Evolutionary conservation across 352 stramenopile genomes (phyloP), one percentile per base, ranked within the genome.

Genomic region (Phytophthora cryptogea): DNA sequence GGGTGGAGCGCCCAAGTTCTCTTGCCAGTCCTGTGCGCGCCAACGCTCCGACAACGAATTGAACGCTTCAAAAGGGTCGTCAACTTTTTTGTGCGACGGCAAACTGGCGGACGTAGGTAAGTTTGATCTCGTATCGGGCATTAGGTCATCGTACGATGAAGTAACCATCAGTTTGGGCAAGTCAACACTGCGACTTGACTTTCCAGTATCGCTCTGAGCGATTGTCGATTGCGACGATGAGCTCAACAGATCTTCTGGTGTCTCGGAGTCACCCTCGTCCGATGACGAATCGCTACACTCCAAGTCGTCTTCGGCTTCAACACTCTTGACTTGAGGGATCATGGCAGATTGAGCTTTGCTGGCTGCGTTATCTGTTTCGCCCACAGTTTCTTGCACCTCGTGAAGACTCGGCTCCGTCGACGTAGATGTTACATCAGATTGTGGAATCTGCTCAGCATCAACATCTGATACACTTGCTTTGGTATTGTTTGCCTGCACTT

Each of bases 31-130:
- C 33, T 71, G 32, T 1, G 54, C 37, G 37, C 61, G 66, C 66
- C 66, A 74, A 23, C 66, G 50, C 11, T 40, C 54, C 17, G 66
- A 68, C 28, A 74, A 44, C n/a, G 66, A 61, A 32, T 56, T 58
- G 36, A 75, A 72, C 14, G 54, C 53, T 20, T 69, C 62, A 46
- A 72, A 72, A 7, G 67, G 46, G 5, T 30, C 52, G 27, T 70
- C 66, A 13, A 26, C 23, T 49, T 68, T 61, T 13, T 43, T 14
- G 7, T 30, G 30, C 8, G 36, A 41, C 14, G 36, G n/a, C 20
- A 33, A 30, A 39, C 23, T 20, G 30, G 46, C 48, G 8, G 52
- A 10, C 30, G 36, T 5, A 32, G 39, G 30, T 42, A 27, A 28
- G 36, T 42, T 17, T 20, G 36, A 26, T 23, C 33, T 13, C 32